Base-by-base conservation (phyloP, 2,329 filamentous ascomycete species). In the Calonectria naviculata region DNA sequence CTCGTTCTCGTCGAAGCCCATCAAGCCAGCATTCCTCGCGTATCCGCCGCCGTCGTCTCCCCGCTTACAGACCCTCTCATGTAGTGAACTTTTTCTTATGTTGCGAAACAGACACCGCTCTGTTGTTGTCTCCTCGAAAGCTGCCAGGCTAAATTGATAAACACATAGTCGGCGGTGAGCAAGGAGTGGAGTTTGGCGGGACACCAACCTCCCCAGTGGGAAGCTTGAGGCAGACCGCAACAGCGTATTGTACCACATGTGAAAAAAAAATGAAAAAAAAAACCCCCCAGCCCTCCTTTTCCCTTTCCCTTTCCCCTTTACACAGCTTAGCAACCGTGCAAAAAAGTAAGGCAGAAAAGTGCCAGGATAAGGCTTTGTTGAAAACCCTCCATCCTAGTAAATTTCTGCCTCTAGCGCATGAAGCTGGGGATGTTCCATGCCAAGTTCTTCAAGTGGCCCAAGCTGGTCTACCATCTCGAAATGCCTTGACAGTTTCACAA, bases 111-210 rank as follows among this genome's bases (percentile, higher is more conserved):
- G 21, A 58, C 31, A n/a, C 52, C 38, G 21, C 19, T 34, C 31
- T 34, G 36, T 58, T 38, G 52, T 38, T 58, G 52, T 36, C 52
- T 58, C 31, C 52, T 38, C 34, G n/a, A 36, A 36, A 21, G 17
- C 15, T 34, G 15, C 34, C 10, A 15, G 21, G 31, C 12, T 58
- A 13, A 58, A 26, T 65, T 42, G 41, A 31, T n/a, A 36, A 12
- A 41, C 34, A 21, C 52, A 34, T 24, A 58, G 42, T 63, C 68
- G 46, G 71, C 71, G 71, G 71, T 73, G 71, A 73, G 56, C 31
- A 44, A 34, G 34, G 44, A 60, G 60, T 62, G 49, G 49, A 62
- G 60, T 54, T 46, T 36, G 65, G 49, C 42, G 47, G 29, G 38
- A 61, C 24, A 17, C 61, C 64, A 62, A 24, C 69, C 61, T 29